phyloP scores from a whole-genome alignment of 1,284 basidiomycete species.

The Porphyrellus sp. region DNA sequence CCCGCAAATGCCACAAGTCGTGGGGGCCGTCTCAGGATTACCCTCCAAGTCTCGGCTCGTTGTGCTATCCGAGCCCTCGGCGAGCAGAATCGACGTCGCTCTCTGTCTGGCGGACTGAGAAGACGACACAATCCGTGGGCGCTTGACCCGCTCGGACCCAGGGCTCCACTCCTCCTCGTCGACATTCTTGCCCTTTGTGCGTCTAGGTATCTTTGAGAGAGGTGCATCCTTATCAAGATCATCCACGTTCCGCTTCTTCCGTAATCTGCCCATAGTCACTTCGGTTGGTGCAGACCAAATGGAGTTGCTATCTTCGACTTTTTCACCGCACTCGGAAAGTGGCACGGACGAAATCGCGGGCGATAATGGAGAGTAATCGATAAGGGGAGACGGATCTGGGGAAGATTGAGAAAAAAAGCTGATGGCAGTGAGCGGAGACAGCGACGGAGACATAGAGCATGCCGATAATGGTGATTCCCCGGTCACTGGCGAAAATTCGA shows the following conservation, averaged over 20 bases:
- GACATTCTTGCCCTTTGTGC: constrained; percentile 12
- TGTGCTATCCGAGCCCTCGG: neutral
- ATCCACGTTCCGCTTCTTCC: constrained; percentile 16
- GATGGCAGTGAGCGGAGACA: constrained; percentile 22
- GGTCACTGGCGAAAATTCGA: neutral
- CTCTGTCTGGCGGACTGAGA: neutral
- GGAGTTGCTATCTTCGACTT: neutral
- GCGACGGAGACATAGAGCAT: constrained; percentile 4
- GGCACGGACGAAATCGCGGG: constrained; percentile 1
- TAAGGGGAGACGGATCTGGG: constrained; percentile 1
- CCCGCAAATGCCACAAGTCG: constrained; percentile 19
- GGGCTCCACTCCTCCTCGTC: constrained; percentile 33
- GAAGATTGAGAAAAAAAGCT: constrained; percentile 20
- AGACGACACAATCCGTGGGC: neutral
- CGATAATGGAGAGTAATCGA: neutral
- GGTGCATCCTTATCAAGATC: constrained; percentile 1
- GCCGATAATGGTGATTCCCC: neutral
- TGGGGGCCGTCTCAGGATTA: constrained; percentile 1
- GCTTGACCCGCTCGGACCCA: constrained; percentile 7
- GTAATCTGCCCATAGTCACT: neutral
- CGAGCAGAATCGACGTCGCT: neutral
- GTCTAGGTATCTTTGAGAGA: constrained; percentile 5
- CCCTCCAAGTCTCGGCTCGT: neutral
- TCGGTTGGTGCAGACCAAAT: neutral
- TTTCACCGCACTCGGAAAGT: neutral